These are phyloP conservation scores for Xylaria sp. DNA, from an alignment of 2,329 filamentous ascomycete genomes.

Conservation along the genomic window DNA sequence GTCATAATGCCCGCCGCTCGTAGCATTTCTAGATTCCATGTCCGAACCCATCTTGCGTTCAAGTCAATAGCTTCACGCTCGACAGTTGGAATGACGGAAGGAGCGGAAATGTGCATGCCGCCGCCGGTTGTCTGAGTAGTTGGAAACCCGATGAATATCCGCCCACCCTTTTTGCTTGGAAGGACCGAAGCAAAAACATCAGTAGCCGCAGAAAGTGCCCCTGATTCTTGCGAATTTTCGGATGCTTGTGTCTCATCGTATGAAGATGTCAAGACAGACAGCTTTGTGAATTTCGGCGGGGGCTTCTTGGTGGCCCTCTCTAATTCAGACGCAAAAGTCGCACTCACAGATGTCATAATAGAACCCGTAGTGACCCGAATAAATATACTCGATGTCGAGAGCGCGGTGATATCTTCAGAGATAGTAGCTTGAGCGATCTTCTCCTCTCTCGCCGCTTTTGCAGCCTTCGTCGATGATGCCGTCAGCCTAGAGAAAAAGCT, in stretches of 20 bases:
- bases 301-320: slow-evolving; percentile 98
- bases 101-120: slow-evolving; percentile 93
- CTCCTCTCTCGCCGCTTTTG: slow-evolving; percentile 71
- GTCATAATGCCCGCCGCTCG: slow-evolving; percentile 90
- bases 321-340: slow-evolving; percentile 82
- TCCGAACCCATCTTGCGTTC: slow-evolving; percentile 93
- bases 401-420: slow-evolving; percentile 76
- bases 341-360: slow-evolving; percentile 79
- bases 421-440: slow-evolving; percentile 70
- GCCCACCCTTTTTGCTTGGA: slow-evolving; percentile 84
- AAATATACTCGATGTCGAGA: slow-evolving; percentile 84
- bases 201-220: slow-evolving; percentile 65
- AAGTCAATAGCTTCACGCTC: slow-evolving; percentile 97
- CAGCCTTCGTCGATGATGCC: slow-evolving; percentile 61
- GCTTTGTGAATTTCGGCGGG: slow-evolving; percentile 85
- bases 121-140: slow-evolving; percentile 97
- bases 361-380: slow-evolving; percentile 86
- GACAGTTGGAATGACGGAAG: slow-evolving; percentile 95
- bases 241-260: slow-evolving; percentile 83
- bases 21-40: slow-evolving; percentile 95
- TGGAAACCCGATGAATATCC: slow-evolving; percentile 97
- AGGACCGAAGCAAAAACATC: slow-evolving; percentile 93
- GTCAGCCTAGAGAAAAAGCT: slow-evolving; percentile 86
- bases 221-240: slow-evolving; percentile 61
- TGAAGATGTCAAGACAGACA: slow-evolving; percentile 90